Percentiles rank a stretch among this genome's conserved stretches.
These are phyloP conservation scores for Cladosporium cucumerinum DNA, from an alignment of 2,329 filamentous ascomycete species.

Conservation along the genomic window DNA sequence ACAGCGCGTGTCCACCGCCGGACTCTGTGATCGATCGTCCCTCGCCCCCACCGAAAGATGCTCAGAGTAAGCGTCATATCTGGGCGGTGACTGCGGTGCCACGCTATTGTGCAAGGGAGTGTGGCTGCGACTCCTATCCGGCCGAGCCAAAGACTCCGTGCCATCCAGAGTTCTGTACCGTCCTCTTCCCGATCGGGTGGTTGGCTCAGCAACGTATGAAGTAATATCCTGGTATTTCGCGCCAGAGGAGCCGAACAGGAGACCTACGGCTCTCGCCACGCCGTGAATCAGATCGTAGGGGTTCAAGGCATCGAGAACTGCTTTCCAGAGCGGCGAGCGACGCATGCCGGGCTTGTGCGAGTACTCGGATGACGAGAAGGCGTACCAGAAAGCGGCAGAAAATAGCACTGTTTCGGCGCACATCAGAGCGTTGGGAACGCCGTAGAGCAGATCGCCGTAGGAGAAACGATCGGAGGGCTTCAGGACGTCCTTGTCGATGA, in stretches of 20 bases:
- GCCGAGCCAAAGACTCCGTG: background rate
- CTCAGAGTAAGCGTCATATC: background rate
- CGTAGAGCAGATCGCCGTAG: slow-evolving; percentile 29
- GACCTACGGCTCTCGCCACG: slow-evolving; percentile 15
- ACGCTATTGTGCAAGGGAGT: background rate
- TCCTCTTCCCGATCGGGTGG: background rate
- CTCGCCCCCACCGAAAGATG: background rate
- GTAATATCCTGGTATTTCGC: background rate
- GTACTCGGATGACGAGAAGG: slow-evolving; percentile 27
- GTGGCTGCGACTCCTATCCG: slow-evolving; percentile 5
- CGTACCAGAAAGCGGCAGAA: slow-evolving; percentile 28
- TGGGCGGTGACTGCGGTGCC: background rate
- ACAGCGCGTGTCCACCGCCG: background rate
- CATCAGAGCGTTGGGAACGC: slow-evolving; percentile 25
- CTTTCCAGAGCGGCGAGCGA: slow-evolving; percentile 22
- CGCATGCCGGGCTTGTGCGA: slow-evolving; percentile 13
- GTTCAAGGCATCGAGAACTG: slow-evolving; percentile 16
- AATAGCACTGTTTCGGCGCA: slow-evolving; percentile 29
- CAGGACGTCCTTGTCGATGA: slow-evolving; percentile 25
- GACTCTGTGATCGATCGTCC: background rate
- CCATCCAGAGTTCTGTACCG: background rate
- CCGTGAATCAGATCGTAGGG: slow-evolving; percentile 20
- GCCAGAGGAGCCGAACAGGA: background rate
- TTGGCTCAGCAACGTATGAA: background rate
- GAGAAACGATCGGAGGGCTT: slow-evolving; percentile 19